Base-by-base conservation (phyloP, 164 flowering plant species). In the Hamamelis virginiana region DNA sequence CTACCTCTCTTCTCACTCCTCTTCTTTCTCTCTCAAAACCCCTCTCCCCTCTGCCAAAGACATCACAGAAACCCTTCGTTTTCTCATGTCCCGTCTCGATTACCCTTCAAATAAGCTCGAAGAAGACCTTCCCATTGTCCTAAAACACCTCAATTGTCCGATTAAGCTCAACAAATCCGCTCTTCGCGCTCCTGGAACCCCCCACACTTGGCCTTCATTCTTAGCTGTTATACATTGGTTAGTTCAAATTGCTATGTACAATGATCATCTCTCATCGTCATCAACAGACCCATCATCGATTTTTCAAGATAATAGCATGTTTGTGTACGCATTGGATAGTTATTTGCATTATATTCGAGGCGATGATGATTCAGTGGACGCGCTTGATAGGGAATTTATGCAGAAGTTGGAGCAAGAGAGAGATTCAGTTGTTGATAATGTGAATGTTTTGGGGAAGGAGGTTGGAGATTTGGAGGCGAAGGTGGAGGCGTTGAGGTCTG, bases 141-240 rank as follows among this genome's bases (percentile, higher is more conserved):
- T 93, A 50, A 81, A 82, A 59, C 61, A 66, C 59, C 79, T 96
- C 12, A 74, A 82, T 51, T 91, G 89, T 75, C 98, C 98, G 14
- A 61, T 87, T 64, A 87, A 87, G 48, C 56, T 91, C 68, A 91
- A 78, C 72, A 89, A 87, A 52, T 87, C 97, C 0, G 88, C 82
- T 0, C 81, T 96, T 28, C 81, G 80, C 4, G 87, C 94, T 22
- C 94, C 96, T 6, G 85, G 86, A 1, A 82, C 92, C 13, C 98
- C 97, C 12, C 96, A 89, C 72, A 76, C 90, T 9, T 93, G 96
- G 92, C 94, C 97, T 13, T 28, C 77, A 8, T 62, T 89, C 18
- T 82, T 91, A 6, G 91, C 86, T 0, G 72, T 83, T 11, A 78
- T 93, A 8, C 93, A 89, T 73, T 96, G 99, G 98, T 78, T 90